These are phyloP conservation scores for Wickerhamiella siamensis DNA, from an alignment of 805 yeast species.

Conservation along the genomic window DNA sequence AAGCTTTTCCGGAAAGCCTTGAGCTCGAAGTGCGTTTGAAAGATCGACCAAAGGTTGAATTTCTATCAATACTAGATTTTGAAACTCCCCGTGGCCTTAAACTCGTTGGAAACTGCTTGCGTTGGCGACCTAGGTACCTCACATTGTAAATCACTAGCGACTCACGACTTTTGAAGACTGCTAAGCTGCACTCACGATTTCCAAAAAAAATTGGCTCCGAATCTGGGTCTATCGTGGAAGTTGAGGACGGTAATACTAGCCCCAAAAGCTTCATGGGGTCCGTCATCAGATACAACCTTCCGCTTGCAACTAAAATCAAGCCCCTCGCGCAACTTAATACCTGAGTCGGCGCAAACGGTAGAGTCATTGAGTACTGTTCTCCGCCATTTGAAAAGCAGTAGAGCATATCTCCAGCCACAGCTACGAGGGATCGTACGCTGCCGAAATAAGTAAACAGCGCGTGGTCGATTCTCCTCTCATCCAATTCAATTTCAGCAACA, in stretches of 20 bases:
- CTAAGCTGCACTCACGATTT: slow-evolving; percentile 34
- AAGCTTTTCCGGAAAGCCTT: background rate
- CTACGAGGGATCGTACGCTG: slow-evolving; percentile 32
- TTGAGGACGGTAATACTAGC: slow-evolving; percentile 52
- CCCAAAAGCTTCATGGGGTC: slow-evolving; percentile 71
- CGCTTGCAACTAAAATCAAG: slow-evolving; percentile 33
- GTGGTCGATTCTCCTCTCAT: slow-evolving; percentile 27
- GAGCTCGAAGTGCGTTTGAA: background rate
- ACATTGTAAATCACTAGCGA: slow-evolving; percentile 42
- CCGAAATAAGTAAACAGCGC: slow-evolving; percentile 50
- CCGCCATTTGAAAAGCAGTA: slow-evolving; percentile 51
- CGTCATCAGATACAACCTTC: slow-evolving; percentile 45
- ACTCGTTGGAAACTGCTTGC: too few species aligned
- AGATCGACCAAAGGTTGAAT: background rate
- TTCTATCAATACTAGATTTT: background rate
- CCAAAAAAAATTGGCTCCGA: slow-evolving; percentile 51
- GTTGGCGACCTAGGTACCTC: slow-evolving; percentile 26
- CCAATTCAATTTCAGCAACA: background rate
- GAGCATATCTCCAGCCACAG: slow-evolving; percentile 46
- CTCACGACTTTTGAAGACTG: slow-evolving; percentile 36
- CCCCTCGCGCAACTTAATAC: slow-evolving; percentile 61
- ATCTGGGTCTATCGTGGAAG: slow-evolving; percentile 42
- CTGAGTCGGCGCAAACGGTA: slow-evolving; percentile 50
- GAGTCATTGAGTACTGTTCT: slow-evolving; percentile 40
- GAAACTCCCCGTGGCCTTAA: background rate